Conservation (phyloP, 371 early-diverging fungal species). For the Zychaea mexicana region DNA sequence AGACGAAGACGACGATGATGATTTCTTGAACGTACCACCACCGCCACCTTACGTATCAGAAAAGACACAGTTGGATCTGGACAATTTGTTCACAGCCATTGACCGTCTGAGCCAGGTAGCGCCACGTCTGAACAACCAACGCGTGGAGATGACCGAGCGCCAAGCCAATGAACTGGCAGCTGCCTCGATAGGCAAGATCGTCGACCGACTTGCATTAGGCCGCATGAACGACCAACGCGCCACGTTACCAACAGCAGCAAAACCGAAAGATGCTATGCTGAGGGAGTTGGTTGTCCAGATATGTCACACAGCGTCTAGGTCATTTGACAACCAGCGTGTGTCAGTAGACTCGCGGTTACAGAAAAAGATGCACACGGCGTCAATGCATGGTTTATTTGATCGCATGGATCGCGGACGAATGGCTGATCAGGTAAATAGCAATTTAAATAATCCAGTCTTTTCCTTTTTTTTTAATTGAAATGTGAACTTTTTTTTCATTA, state of each 20-base stretch:
- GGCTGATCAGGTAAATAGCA: conserved; percentile 26
- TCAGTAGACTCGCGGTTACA: conserved; percentile 10
- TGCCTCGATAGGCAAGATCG: conserved; percentile 27
- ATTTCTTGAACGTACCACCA: background rate
- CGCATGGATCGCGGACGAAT: conserved; percentile 29
- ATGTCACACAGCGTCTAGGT: conserved; percentile 30
- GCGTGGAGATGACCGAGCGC: conserved; percentile 43
- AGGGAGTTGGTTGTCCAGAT: conserved; percentile 28
- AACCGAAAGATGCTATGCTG: conserved; percentile 6
- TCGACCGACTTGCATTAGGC: conserved; percentile 35
- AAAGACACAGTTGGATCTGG: conserved; percentile 41
- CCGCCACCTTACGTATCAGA: conserved; percentile 4
- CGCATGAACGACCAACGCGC: conserved; percentile 42
- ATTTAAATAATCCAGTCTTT: conserved; percentile 12
- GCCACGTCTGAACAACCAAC: conserved; percentile 54
- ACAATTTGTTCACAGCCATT: conserved; percentile 53
- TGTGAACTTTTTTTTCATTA: too few relatives aligned
- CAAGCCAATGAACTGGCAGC: conserved; percentile 41
- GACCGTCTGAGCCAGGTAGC: conserved; percentile 47
- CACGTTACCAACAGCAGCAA: conserved; percentile 2
- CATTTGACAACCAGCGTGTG: conserved; percentile 38
- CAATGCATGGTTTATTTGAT: conserved; percentile 18
- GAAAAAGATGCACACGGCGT: conserved; percentile 25
- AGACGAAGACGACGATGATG: background rate
- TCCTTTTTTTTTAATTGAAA: conserved; percentile 10